Evolutionary conservation across 164 flowering plant genomes (phyloP).

Genomic region (Echeveria elegans): DNA sequence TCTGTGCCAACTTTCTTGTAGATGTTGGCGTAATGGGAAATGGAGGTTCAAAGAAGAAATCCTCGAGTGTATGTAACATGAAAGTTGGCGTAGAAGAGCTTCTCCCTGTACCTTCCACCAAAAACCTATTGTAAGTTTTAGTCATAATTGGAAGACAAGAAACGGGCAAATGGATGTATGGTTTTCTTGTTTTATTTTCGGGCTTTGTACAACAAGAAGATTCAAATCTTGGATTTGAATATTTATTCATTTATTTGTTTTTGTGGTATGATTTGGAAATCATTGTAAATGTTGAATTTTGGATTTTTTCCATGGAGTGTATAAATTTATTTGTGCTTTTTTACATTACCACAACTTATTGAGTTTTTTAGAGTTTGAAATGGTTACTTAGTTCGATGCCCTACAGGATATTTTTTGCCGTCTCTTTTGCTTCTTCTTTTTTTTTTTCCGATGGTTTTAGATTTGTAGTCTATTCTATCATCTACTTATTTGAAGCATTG

Average conservation of each 20-base stretch:
- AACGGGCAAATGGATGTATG: background rate
- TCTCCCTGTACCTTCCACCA: background rate
- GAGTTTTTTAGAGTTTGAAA: too few species aligned
- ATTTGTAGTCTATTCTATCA: too few species aligned
- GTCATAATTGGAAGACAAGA: background rate
- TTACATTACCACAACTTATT: too few species aligned
- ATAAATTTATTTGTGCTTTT: background rate
- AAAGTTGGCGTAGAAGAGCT: constrained; percentile 6
- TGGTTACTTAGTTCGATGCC: too few species aligned
- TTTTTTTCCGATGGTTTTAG: too few species aligned
- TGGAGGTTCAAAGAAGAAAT: constrained; percentile 6
- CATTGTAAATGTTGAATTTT: background rate
- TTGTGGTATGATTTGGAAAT: background rate
- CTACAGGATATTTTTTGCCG: too few species aligned
- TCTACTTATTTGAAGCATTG: too few species aligned
- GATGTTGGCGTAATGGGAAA: constrained; percentile 27
- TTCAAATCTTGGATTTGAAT: background rate
- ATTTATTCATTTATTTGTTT: background rate
- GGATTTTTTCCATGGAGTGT: background rate
- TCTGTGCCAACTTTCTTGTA: constrained; percentile 52
- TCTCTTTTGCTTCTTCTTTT: too few species aligned
- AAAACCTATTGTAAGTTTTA: background rate
- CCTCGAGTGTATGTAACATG: background rate
- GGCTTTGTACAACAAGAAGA: background rate
- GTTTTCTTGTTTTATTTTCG: background rate